Percentiles rank a stretch among this genome's conserved stretches.
phyloP scores from a whole-genome alignment of 352 stramenopile species.

The Pythium chondricola region DNA sequence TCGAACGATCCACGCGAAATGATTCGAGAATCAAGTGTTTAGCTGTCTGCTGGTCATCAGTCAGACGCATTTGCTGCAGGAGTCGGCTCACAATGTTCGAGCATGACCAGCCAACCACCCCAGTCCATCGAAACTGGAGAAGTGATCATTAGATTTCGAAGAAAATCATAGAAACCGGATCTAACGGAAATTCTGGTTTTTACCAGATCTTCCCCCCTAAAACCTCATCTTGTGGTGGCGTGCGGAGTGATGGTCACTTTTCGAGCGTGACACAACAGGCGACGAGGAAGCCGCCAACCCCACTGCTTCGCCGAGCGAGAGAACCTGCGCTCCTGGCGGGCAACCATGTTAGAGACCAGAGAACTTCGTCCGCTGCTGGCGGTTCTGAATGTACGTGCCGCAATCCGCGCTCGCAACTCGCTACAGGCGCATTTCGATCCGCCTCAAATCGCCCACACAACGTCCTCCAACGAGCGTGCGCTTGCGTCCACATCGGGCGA shows the following conservation, averaged over 20 bases:
- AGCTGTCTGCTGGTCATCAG: too few relatives aligned
- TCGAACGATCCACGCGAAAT: too few relatives aligned
- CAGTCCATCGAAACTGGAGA: too few relatives aligned
- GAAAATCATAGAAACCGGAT: neutral
- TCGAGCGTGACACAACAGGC: slow-evolving; percentile 13
- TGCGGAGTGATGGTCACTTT: slow-evolving; percentile 18
- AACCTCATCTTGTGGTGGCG: slow-evolving; percentile 13
- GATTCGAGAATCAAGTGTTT: too few relatives aligned
- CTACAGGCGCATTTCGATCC: neutral
- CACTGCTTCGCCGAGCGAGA: neutral
- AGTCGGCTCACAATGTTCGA: too few relatives aligned
- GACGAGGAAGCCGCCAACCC: slow-evolving; percentile 17
- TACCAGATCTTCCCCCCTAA: neutral
- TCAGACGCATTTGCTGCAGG: too few relatives aligned
- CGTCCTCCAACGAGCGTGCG: too few relatives aligned
- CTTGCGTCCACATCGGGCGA: too few relatives aligned
- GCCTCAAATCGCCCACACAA: neutral
- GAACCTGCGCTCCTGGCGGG: too few relatives aligned
- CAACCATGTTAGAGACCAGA: slow-evolving; percentile 74
- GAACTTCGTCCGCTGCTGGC: slow-evolving; percentile 73
- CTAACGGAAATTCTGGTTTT: slow-evolving; percentile 2
- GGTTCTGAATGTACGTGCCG: slow-evolving; percentile 71
- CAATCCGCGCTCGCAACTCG: neutral
- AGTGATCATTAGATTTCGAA: too few relatives aligned
- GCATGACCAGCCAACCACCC: too few relatives aligned